phyloP scores from a whole-genome alignment of 768 basidiomycete genomes.

The Suillus weaverae region DNA sequence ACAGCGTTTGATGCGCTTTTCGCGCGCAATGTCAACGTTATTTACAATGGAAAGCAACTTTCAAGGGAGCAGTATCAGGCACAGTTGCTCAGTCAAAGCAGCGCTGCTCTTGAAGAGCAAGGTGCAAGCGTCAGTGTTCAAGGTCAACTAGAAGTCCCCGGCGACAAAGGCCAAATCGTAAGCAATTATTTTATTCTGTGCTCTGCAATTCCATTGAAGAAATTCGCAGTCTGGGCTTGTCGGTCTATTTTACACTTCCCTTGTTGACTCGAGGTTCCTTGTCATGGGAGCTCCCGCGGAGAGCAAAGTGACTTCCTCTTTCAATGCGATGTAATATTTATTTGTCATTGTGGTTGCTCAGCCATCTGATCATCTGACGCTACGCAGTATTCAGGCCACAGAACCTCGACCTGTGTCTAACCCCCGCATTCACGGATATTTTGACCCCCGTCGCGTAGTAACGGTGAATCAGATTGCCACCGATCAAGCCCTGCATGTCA shows the following conservation, averaged over 20 bases:
- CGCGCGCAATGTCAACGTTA: slow-evolving; percentile 34
- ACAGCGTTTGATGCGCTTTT: slow-evolving; percentile 43
- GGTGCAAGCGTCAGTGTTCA: slow-evolving; percentile 24
- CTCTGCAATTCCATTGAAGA: not conserved
- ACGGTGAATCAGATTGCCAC: slow-evolving; percentile 35
- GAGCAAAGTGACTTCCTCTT: slow-evolving; percentile 33
- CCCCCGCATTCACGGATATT: slow-evolving; percentile 26
- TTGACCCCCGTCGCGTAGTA: slow-evolving; percentile 35
- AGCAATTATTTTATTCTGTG: slow-evolving; percentile 4
- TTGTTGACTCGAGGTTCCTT: slow-evolving; percentile 33
- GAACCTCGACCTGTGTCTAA: slow-evolving; percentile 24
- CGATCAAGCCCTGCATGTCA: slow-evolving; percentile 25
- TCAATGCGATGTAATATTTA: slow-evolving; percentile 39
- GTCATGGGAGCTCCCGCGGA: slow-evolving; percentile 35
- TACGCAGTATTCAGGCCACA: slow-evolving; percentile 29
- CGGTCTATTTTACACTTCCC: slow-evolving; percentile 40
- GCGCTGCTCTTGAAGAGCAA: slow-evolving; percentile 17
- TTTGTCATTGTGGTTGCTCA: not conserved
- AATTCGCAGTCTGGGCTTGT: slow-evolving; percentile 28
- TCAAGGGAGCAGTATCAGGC: slow-evolving; percentile 42
- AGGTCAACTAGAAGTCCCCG: slow-evolving; percentile 28
- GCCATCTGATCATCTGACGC: not conserved
- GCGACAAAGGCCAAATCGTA: slow-evolving; percentile 28
- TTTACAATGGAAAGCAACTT: slow-evolving; percentile 41
- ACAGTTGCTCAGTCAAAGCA: slow-evolving; percentile 33